Conservation (phyloP, 306 rosid genomes). For the Geum urbanum region DNA sequence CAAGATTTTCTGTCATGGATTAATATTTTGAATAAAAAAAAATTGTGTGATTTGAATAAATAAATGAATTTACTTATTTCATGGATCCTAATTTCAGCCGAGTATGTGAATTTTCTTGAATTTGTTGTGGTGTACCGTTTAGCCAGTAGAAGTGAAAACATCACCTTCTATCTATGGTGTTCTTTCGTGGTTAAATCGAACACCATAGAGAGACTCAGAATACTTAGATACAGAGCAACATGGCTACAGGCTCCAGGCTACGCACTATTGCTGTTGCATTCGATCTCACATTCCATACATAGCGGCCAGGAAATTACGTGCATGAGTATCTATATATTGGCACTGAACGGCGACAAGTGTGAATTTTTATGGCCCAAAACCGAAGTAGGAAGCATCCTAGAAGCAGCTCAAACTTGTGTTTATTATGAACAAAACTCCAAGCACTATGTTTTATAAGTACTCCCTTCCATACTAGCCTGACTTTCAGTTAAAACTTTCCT, state of each 20-base stretch:
- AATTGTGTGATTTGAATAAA: too few species aligned
- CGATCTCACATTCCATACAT: neutral
- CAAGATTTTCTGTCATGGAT: too few species aligned
- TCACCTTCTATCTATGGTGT: too few species aligned
- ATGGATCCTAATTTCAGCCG: too few species aligned
- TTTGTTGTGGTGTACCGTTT: too few species aligned
- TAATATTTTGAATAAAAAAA: too few species aligned
- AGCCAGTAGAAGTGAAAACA: too few species aligned
- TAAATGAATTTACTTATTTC: too few species aligned
- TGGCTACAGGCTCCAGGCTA: neutral
- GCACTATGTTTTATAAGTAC: neutral
- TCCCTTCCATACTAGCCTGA: neutral
- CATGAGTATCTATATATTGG: neutral
- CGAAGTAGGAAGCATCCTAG: slow-evolving; percentile 34
- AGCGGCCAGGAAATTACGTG: slow-evolving; percentile 10
- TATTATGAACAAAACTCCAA: neutral
- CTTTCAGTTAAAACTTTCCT: neutral
- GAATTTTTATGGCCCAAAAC: neutral
- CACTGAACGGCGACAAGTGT: neutral
- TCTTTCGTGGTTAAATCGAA: too few species aligned
- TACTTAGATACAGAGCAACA: neutral
- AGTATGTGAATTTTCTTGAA: too few species aligned
- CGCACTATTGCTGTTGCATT: neutral
- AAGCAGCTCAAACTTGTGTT: slow-evolving; percentile 21
- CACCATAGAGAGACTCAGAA: neutral